Conservation (phyloP, 2,329 filamentous ascomycete genomes). For the Davidsoniella virescens region DNA sequence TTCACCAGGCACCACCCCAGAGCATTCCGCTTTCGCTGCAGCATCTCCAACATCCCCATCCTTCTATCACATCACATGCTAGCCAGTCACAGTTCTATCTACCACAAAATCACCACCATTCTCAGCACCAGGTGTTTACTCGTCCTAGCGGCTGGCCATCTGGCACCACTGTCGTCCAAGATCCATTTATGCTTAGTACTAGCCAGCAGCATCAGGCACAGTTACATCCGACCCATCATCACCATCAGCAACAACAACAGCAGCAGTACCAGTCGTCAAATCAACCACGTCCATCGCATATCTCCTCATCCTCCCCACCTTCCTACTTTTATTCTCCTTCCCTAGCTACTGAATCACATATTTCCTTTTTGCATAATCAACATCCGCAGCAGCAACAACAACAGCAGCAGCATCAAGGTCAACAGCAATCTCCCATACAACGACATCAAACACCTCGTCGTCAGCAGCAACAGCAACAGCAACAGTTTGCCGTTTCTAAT, state of each 20-base stretch:
- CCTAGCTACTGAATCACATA: not conserved
- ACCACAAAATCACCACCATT: conserved; percentile 5
- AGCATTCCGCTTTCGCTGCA: not conserved
- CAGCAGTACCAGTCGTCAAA: not conserved
- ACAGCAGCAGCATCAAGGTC: not conserved
- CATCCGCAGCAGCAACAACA: not conserved
- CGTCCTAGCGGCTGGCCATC: conserved; percentile 2
- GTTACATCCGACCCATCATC: conserved; percentile 4
- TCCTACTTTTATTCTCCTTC: not conserved
- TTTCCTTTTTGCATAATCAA: conserved; percentile 3
- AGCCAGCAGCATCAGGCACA: conserved; percentile 3
- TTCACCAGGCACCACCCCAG: conserved; percentile 6
- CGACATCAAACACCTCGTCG: no score
- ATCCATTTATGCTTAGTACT: conserved; percentile 3
- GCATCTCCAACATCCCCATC: conserved; percentile 1
- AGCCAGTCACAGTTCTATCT: conserved; percentile 2
- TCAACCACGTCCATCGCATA: not conserved
- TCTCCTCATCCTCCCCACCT: conserved; percentile 2
- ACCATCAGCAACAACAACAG: not conserved
- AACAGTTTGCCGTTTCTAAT: not conserved
- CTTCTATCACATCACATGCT: conserved; percentile 4
- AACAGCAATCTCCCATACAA: not conserved
- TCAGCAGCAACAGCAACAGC: conserved; percentile 4
- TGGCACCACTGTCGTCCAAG: conserved; percentile 10
- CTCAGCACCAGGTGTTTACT: conserved; percentile 4